These are phyloP conservation scores for Euphorbia celastroides DNA, from an alignment of 441 rosid species.

Conservation along the genomic window DNA sequence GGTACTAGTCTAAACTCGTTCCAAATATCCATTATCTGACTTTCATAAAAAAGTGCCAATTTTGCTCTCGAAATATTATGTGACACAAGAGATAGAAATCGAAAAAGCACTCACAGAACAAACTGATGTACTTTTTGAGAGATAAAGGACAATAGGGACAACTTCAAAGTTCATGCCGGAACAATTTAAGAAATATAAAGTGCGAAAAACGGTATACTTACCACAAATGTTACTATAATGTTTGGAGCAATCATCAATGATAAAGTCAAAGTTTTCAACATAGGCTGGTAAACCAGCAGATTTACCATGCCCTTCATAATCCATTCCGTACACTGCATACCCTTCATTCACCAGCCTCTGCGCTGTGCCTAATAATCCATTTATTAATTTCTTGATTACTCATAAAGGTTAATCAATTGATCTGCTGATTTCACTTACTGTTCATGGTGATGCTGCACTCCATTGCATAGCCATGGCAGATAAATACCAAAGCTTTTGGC, in stretches of 20 bases:
- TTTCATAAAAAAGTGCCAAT: too few species aligned
- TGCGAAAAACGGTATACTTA: conserved; percentile 28
- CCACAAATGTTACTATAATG: conserved; percentile 58
- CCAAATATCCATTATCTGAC: too few species aligned
- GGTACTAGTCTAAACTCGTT: too few species aligned
- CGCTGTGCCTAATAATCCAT: conserved; percentile 54
- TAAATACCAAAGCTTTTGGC: conserved; percentile 62
- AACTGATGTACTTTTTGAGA: too few species aligned
- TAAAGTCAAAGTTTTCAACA: conserved; percentile 39
- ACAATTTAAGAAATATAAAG: too few species aligned
- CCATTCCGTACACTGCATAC: conserved; percentile 64
- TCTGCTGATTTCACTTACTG: conserved; percentile 35
- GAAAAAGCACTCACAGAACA: too few species aligned
- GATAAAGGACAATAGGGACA: too few species aligned
- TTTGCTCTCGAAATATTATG: too few species aligned
- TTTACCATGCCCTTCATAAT: conserved; percentile 91
- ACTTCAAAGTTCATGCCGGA: too few species aligned
- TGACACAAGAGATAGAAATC: too few species aligned
- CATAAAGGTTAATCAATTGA: neutral
- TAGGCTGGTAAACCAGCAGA: conserved; percentile 54
- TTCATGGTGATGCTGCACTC: conserved; percentile 93
- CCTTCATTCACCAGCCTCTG: conserved; percentile 59
- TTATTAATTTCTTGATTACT: neutral
- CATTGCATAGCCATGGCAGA: conserved; percentile 95
- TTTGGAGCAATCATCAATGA: conserved; percentile 57